Conservation (phyloP, 176 grass and related monocot genomes). For the Oryza meyeriana region DNA sequence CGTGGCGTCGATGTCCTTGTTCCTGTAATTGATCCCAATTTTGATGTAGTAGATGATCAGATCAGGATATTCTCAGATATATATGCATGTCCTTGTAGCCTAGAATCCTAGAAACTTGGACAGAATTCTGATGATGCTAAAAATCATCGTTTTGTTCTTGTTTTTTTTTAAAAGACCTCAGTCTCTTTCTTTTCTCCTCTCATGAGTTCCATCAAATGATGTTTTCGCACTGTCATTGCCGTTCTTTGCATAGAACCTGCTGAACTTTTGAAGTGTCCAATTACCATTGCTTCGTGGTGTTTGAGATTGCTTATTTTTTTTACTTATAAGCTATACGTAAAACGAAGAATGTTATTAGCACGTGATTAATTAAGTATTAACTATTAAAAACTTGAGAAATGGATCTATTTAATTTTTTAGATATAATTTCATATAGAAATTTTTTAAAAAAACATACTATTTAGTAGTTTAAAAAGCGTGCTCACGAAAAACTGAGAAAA, state of each 20-base stretch:
- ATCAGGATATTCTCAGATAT: constrained; percentile 33
- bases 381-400: no score
- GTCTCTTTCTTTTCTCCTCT: neutral
- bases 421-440: no score
- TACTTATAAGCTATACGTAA: no score
- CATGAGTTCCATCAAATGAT: neutral
- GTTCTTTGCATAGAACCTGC: neutral
- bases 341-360: no score
- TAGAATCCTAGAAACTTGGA: neutral
- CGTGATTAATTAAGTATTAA: no score
- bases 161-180: neutral
- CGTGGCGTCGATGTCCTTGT: neutral
- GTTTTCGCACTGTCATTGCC: neutral
- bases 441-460: no score
- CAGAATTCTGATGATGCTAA: neutral
- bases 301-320: no score
- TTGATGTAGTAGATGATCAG: constrained; percentile 40
- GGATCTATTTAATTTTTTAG: no score
- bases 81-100: constrained; percentile 11
- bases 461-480: no score
- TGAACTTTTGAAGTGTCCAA: no score
- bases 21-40: constrained; percentile 52
- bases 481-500: no score
- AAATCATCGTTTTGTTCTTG: neutral
- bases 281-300: no score